Percentiles rank a stretch among this genome's conserved stretches.
Conservation (phyloP, 257 asterid species). For the Rauvolfia tetraphylla region DNA sequence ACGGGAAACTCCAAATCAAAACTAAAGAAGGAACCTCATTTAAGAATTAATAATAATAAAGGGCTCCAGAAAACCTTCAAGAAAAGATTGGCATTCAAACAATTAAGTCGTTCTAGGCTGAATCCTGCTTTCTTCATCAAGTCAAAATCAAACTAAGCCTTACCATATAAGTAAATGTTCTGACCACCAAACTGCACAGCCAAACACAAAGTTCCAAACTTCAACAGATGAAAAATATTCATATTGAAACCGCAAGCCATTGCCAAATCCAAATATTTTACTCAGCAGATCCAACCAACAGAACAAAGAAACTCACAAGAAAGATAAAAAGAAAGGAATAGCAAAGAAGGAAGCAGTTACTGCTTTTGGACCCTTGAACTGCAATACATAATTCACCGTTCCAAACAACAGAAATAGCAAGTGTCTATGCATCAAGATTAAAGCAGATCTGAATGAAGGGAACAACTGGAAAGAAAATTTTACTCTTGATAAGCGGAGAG, state of each 20-base stretch:
- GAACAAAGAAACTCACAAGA: background rate
- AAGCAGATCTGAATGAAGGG: constrained; percentile 44
- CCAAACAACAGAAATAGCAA: constrained; percentile 2
- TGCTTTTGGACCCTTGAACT: background rate
- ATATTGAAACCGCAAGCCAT: background rate
- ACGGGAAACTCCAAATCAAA: background rate
- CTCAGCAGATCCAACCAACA: constrained; percentile 35
- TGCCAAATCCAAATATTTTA: background rate
- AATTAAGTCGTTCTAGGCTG: background rate
- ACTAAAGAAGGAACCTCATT: background rate
- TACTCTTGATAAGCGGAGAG: constrained; percentile 95
- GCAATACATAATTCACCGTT: background rate
- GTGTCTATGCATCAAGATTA: constrained; percentile 11
- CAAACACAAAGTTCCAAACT: background rate
- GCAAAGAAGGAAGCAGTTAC: background rate
- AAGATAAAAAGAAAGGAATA: background rate
- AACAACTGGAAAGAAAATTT: constrained; percentile 17
- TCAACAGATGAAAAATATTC: background rate
- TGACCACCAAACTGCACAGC: background rate
- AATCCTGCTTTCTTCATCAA: background rate
- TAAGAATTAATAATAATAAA: background rate
- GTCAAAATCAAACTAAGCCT: background rate
- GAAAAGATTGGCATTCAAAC: background rate
- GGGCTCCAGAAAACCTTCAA: background rate
- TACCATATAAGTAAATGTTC: background rate